Evolutionary conservation across 169 alveolate genomes (phyloP).

Genomic region (Cryptosporidium tyzzeri): DNA sequence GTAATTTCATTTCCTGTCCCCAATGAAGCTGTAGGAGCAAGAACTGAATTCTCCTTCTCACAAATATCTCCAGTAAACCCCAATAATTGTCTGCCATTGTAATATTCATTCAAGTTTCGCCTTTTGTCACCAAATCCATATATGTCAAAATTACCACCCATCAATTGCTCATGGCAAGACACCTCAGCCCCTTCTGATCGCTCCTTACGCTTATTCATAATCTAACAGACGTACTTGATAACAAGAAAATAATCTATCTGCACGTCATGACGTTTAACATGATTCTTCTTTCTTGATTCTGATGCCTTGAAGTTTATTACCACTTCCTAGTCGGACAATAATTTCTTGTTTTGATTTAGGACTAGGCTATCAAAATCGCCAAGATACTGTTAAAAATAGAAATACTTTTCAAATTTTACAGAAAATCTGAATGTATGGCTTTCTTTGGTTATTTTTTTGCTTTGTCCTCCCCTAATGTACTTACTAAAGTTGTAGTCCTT

Average conservation of each 20-base stretch:
- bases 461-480: background rate
- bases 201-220: conserved; percentile 70
- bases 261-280: conserved; percentile 6
- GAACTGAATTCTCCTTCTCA: conserved; percentile 2
- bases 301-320: background rate
- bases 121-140: conserved; percentile 39
- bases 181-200: conserved; percentile 24
- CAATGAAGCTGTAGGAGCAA: background rate
- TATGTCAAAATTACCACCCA: conserved; percentile 1
- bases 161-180: background rate
- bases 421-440: background rate
- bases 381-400: background rate
- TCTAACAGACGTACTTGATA: conserved; percentile 4
- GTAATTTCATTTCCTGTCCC: background rate
- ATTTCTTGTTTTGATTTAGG: no score
- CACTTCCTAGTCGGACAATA: background rate
- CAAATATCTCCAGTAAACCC: background rate
- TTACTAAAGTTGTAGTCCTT: background rate
- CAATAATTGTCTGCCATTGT: background rate
- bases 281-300: conserved; percentile 1
- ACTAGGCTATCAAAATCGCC: background rate
- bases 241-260: background rate
- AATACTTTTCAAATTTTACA: background rate
- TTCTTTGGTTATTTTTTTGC: background rate
- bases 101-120: conserved; percentile 31